Percentiles rank a stretch among this genome's conserved stretches.
phyloP scores from a whole-genome alignment of 2,329 filamentous ascomycete species.

The Aspergillus pseudoviridinutans region DNA sequence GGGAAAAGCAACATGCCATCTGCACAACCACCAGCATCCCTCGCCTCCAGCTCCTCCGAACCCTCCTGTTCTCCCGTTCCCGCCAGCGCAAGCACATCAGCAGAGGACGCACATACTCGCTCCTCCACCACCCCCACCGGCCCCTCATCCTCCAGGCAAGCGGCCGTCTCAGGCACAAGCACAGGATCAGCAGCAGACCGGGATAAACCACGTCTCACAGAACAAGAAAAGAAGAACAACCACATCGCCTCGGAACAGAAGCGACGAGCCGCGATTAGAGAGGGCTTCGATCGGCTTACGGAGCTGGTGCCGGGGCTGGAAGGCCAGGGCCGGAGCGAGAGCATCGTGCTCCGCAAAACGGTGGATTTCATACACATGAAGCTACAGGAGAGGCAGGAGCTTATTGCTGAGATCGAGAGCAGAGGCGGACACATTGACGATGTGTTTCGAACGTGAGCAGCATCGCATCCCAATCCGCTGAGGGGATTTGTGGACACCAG shows the following conservation, averaged over 20 bases:
- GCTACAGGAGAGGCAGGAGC: constrained; percentile 54
- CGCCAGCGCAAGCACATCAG: constrained; percentile 19
- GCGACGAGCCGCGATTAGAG: constrained; percentile 69
- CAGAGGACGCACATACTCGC: constrained; percentile 28
- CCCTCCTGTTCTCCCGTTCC: constrained; percentile 20
- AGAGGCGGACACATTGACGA: constrained; percentile 54
- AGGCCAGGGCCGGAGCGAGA: constrained; percentile 80
- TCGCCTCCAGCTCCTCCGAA: constrained; percentile 23
- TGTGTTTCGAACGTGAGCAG: constrained; percentile 28
- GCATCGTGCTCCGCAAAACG: constrained; percentile 70
- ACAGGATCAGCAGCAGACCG: constrained; percentile 8
- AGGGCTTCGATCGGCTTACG: constrained; percentile 77
- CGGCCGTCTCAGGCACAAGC: constrained; percentile 8
- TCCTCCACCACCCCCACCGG: constrained; percentile 32
- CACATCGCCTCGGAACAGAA: constrained; percentile 66
- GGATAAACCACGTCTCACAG: constrained; percentile 62
- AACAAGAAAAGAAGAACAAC: constrained; percentile 69
- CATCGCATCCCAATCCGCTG: not conserved
- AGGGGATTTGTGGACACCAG: not conserved
- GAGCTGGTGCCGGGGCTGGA: constrained; percentile 76
- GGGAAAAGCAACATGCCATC: constrained; percentile 19
- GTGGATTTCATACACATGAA: constrained; percentile 62
- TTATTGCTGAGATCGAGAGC: constrained; percentile 58
- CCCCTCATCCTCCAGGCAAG: constrained; percentile 24
- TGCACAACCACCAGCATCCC: constrained; percentile 18